A percentile compares a stretch with the other conserved stretches of the same genome.
Evolutionary conservation across 2,329 filamentous ascomycete genomes (phyloP).

Genomic region (Magnaporthiopsis rhizophila): DNA sequence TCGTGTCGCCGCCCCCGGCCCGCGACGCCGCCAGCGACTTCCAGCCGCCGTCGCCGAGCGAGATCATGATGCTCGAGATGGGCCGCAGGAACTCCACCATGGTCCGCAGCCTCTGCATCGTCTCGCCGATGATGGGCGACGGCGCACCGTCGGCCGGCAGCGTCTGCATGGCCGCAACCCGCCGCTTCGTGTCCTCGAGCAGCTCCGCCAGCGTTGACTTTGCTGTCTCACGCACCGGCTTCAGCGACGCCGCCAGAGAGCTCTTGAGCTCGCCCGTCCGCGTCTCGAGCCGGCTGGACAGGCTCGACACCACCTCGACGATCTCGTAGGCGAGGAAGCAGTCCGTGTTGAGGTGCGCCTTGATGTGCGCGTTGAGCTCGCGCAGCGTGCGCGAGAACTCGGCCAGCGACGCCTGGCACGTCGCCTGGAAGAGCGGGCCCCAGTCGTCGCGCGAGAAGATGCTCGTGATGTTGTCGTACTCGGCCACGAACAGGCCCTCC

Average conservation of each 20-base stretch:
- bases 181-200: conserved; percentile 72
- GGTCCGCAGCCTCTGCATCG: conserved; percentile 76
- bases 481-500: conserved; percentile 77
- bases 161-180: conserved; percentile 54
- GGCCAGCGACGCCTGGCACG: conserved; percentile 67
- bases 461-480: conserved; percentile 83
- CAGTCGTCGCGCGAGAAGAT: conserved; percentile 84
- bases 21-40: conserved; percentile 42
- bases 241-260: conserved; percentile 74
- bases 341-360: conserved; percentile 76
- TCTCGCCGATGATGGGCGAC: conserved; percentile 70
- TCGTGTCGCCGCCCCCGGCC: conserved; percentile 50
- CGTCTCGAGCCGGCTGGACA: conserved; percentile 72
- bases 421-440: conserved; percentile 68
- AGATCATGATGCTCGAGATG: conserved; percentile 83
- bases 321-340: conserved; percentile 95
- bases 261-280: conserved; percentile 80
- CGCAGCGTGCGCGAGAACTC: conserved; percentile 80
- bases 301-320: conserved; percentile 75
- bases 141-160: conserved; percentile 73
- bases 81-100: conserved; percentile 83
- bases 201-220: conserved; percentile 78
- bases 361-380: conserved; percentile 86
- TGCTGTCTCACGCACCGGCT: conserved; percentile 85
- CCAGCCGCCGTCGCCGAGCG: conserved; percentile 91